Conservation (phyloP, 176 grass and related monocot genomes). For the Alopecurus myosuroides region DNA sequence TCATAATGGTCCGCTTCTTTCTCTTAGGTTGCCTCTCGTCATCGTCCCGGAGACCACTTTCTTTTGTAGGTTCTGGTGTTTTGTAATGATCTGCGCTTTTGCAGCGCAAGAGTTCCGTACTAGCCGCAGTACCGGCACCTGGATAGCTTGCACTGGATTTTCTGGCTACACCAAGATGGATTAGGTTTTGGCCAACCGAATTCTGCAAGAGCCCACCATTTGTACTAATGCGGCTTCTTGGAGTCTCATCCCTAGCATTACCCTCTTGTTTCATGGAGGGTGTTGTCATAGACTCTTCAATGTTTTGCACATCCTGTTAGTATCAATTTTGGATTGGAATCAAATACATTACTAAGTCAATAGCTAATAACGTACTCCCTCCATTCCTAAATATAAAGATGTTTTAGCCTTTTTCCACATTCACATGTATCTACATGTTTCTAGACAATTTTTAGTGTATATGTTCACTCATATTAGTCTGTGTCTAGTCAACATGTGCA, state of each 20-base stretch:
- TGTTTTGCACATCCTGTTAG: slow-evolving; percentile 37
- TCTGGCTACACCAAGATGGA: slow-evolving; percentile 43
- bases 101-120: slow-evolving; percentile 12
- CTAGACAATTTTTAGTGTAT: too few species aligned
- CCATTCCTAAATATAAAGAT: too few species aligned
- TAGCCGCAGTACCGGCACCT: background rate
- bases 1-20: slow-evolving; percentile 93
- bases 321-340: slow-evolving; percentile 4
- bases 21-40: slow-evolving; percentile 80
- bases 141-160: slow-evolving; percentile 20
- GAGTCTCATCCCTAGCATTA: slow-evolving; percentile 32
- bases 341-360: slow-evolving; percentile 5
- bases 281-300: slow-evolving; percentile 23
- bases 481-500: too few species aligned
- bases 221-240: slow-evolving; percentile 1
- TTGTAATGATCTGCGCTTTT: slow-evolving; percentile 44
- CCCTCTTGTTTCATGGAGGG: slow-evolving; percentile 35
- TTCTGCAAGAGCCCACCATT: slow-evolving; percentile 41
- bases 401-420: too few species aligned
- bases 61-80: slow-evolving; percentile 49
- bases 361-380: slow-evolving; percentile 7
- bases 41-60: slow-evolving; percentile 57
- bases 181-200: slow-evolving; percentile 52
- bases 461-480: too few species aligned
- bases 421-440: too few species aligned